phyloP scores from a whole-genome alignment of 2,329 filamentous ascomycete genomes.

The Talaromyces sp. region DNA sequence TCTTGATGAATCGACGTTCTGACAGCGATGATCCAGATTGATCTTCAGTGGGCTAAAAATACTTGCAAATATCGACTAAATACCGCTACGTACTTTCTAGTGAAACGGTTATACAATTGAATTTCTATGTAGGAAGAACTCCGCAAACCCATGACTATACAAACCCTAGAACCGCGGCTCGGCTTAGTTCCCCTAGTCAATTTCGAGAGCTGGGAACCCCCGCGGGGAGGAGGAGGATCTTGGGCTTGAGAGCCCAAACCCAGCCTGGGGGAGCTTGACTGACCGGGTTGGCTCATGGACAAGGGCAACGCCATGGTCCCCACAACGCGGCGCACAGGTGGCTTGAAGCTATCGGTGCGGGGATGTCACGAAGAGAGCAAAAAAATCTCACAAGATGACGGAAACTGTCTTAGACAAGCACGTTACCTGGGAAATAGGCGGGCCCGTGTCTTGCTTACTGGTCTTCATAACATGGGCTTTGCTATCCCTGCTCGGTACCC shows the following conservation, averaged over 20 bases:
- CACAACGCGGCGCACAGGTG: background rate
- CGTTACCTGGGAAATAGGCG: background rate
- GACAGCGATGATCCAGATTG: constrained; percentile 16
- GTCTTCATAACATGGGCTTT: background rate
- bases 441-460: background rate
- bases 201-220: background rate
- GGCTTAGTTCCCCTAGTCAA: background rate
- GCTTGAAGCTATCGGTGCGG: constrained; percentile 7
- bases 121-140: background rate
- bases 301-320: background rate
- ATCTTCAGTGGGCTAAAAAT: constrained; percentile 7
- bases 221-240: background rate
- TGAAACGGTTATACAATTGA: background rate
- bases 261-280: background rate
- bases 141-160: background rate
- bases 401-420: background rate
- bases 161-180: background rate
- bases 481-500: background rate
- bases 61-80: background rate
- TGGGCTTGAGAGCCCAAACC: too few species aligned
- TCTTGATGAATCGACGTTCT: background rate
- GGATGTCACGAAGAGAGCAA: background rate
- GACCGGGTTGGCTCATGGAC: constrained; percentile 13
- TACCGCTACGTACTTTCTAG: background rate
- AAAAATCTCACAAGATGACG: background rate